These are phyloP conservation scores for Luffa aegyptiaca DNA, from an alignment of 306 rosid genomes.

Conservation along the genomic window DNA sequence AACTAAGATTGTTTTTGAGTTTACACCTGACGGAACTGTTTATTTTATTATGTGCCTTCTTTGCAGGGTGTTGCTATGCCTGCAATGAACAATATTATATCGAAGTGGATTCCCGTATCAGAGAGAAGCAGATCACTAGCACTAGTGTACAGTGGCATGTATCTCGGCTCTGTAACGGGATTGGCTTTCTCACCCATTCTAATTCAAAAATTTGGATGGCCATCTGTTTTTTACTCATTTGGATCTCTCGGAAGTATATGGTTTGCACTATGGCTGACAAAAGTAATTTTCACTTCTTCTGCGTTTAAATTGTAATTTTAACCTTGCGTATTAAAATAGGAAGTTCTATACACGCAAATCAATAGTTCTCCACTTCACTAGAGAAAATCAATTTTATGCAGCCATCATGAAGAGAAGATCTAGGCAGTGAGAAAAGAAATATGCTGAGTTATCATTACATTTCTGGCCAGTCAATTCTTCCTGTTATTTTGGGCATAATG, in stretches of 20 bases:
- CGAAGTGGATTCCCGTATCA: slow-evolving; percentile 94
- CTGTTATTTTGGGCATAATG: neutral
- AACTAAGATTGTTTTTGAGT: neutral
- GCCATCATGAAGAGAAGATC: neutral
- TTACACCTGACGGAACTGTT: neutral
- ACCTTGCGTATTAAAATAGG: neutral
- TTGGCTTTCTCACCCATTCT: slow-evolving; percentile 73
- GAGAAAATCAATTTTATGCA: neutral
- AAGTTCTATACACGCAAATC: neutral
- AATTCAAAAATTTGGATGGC: slow-evolving; percentile 82
- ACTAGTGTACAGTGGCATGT: slow-evolving; percentile 94
- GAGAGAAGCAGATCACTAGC: slow-evolving; percentile 98
- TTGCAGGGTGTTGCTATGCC: slow-evolving; percentile 99
- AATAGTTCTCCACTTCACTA: neutral
- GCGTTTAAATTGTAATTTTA: neutral
- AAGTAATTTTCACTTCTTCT: slow-evolving; percentile 34
- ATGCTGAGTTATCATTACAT: neutral
- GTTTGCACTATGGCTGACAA: slow-evolving; percentile 76
- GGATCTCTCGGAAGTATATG: slow-evolving; percentile 97
- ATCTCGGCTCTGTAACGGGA: slow-evolving; percentile 93
- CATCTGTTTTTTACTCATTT: slow-evolving; percentile 89
- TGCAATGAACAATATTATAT: slow-evolving; percentile 89
- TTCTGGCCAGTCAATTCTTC: neutral
- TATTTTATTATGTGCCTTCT: slow-evolving; percentile 1
- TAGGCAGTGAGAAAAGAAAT: neutral